Conservation (phyloP, 163 green algal species). For the Scenedesmus sp. region DNA sequence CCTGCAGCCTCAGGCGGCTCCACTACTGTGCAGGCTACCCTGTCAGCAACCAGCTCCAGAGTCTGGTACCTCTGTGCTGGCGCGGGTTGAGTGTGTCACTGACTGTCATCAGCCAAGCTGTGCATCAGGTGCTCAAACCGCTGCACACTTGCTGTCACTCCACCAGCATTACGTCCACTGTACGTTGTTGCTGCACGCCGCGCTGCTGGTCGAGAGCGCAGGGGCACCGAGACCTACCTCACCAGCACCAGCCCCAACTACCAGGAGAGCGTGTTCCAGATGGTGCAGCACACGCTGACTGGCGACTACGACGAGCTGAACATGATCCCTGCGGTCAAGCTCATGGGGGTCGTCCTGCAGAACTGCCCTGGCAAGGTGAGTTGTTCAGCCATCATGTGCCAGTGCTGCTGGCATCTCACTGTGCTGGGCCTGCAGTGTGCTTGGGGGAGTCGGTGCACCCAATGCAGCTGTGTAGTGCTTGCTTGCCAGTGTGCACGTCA, state of each 20-base stretch:
- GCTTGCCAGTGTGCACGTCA: too few species aligned
- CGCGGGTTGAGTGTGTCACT: too few species aligned
- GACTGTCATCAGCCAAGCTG: too few species aligned
- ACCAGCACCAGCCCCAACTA: slow-evolving; percentile 80
- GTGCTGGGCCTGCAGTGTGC: background rate
- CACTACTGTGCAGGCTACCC: too few species aligned
- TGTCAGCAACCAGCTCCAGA: too few species aligned
- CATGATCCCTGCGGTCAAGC: slow-evolving; percentile 80
- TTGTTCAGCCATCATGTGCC: background rate
- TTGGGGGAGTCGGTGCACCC: too few species aligned
- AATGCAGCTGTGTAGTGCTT: too few species aligned
- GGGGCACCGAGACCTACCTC: slow-evolving; percentile 86
- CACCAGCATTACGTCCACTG: too few species aligned
- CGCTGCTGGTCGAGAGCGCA: background rate
- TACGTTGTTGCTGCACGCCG: too few species aligned
- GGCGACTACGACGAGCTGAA: slow-evolving; percentile 76
- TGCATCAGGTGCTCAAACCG: too few species aligned
- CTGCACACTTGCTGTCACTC: too few species aligned
- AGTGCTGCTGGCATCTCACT: background rate
- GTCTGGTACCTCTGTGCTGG: too few species aligned
- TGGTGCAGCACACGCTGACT: slow-evolving; percentile 48
- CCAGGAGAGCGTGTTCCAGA: slow-evolving; percentile 54
- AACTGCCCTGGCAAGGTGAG: slow-evolving; percentile 79
- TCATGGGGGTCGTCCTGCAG: slow-evolving; percentile 91
- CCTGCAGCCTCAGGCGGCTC: background rate